A percentile compares a stretch with the other conserved stretches of the same genome.
These are phyloP conservation scores for Trichoderma koningiopsis DNA, from an alignment of 2,329 filamentous ascomycete genomes.

Conservation along the genomic window DNA sequence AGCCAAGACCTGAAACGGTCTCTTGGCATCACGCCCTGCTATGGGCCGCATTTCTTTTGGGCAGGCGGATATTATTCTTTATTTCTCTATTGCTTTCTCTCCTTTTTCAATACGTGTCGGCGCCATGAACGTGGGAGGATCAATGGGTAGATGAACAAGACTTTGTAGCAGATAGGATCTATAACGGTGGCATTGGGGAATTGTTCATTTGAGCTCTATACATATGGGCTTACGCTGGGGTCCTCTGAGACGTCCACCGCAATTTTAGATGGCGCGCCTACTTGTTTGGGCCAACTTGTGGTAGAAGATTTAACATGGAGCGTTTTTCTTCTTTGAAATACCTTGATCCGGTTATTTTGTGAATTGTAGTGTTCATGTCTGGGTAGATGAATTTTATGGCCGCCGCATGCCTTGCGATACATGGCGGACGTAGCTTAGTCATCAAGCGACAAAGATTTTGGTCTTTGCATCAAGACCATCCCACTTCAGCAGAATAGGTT, in stretches of 20 bases:
- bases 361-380: not conserved
- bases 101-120: conserved; percentile 2
- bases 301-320: not conserved
- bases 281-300: not conserved
- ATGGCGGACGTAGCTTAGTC: conserved; percentile 2
- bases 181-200: not conserved
- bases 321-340: not conserved
- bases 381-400: not conserved
- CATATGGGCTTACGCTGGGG: conserved; percentile 7
- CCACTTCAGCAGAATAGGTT: conserved; percentile 4
- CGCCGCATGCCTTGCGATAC: not conserved
- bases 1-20: conserved; percentile 36
- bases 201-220: conserved; percentile 5
- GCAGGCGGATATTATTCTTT: conserved; percentile 3
- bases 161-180: conserved; percentile 2
- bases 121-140: not conserved
- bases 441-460: conserved; percentile 25
- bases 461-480: conserved; percentile 11
- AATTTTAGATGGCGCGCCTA: conserved; percentile 3
- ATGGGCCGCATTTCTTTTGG: conserved; percentile 14
- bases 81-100: not conserved
- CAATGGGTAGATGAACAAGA: conserved; percentile 4
- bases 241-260: not conserved
- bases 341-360: not conserved
- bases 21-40: conserved; percentile 28